A percentile compares a stretch with the other conserved stretches of the same genome.
phyloP scores from a whole-genome alignment of 2,329 filamentous ascomycete species.

The Pestalotiopsis sp. region DNA sequence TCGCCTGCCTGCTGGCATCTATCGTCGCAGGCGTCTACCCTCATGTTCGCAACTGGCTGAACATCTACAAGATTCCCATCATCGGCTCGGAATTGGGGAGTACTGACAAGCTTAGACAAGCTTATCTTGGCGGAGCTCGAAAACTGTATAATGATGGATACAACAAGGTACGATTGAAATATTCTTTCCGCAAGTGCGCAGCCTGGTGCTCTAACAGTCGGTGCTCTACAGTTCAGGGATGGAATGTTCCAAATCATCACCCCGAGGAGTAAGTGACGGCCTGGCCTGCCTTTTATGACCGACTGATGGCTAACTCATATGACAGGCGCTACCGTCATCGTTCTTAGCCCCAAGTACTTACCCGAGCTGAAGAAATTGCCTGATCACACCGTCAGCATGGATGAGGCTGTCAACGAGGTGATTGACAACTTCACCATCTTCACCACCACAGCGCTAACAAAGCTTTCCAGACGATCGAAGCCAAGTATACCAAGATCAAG shows the following conservation, averaged over 20 bases:
- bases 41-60: neutral
- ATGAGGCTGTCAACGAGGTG: neutral
- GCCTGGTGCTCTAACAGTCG: neutral
- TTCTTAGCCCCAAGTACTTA: neutral
- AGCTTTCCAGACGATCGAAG: neutral
- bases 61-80: constrained; percentile 16
- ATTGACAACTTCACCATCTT: neutral
- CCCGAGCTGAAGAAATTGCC: neutral
- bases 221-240: constrained; percentile 15
- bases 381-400: neutral
- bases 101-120: constrained; percentile 24
- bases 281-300: neutral
- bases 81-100: constrained; percentile 22
- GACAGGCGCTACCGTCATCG: neutral
- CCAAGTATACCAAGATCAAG: constrained; percentile 4
- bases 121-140: constrained; percentile 19
- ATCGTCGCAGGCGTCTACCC: neutral
- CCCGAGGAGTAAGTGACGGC: neutral
- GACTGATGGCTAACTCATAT: neutral
- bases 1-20: neutral
- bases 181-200: neutral
- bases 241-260: constrained; percentile 18
- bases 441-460: neutral
- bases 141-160: constrained; percentile 27
- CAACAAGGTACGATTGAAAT: constrained; percentile 9